Evolutionary conservation across 2,329 filamentous ascomycete genomes (phyloP).

Genomic region (Achaetomium macrosporum): DNA sequence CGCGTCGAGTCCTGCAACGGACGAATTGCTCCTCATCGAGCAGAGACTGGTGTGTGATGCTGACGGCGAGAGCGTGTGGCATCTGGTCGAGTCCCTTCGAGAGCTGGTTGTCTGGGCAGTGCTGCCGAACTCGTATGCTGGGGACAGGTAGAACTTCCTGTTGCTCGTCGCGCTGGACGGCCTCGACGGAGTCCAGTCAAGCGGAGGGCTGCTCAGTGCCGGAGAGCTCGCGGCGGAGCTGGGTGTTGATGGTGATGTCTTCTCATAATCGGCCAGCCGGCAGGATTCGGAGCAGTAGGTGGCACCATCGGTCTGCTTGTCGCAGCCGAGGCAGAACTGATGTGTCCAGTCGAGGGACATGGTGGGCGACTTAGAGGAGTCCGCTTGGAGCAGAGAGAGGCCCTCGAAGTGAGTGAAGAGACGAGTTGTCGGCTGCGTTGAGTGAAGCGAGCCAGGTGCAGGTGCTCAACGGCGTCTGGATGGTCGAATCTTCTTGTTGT

Average conservation of each 20-base stretch:
- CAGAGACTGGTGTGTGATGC: slow-evolving; percentile 80
- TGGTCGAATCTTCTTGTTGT: not conserved
- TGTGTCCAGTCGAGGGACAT: slow-evolving; percentile 70
- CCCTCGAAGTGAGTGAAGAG: not conserved
- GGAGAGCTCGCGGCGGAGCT: slow-evolving; percentile 56
- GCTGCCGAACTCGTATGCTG: slow-evolving; percentile 65
- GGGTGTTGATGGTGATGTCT: slow-evolving; percentile 49
- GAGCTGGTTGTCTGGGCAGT: slow-evolving; percentile 45
- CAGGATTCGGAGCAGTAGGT: slow-evolving; percentile 92
- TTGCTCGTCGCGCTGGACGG: slow-evolving; percentile 24
- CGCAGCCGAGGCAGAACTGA: slow-evolving; percentile 91
- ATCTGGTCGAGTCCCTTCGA: slow-evolving; percentile 14
- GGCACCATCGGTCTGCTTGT: slow-evolving; percentile 75
- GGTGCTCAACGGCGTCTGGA: not conserved
- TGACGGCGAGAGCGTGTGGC: slow-evolving; percentile 53
- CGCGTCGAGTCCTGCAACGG: slow-evolving; percentile 43
- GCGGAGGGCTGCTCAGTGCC: slow-evolving; percentile 44
- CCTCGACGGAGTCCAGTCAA: slow-evolving; percentile 40
- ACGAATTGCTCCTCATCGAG: slow-evolving; percentile 63
- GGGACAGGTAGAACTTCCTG: slow-evolving; percentile 60
- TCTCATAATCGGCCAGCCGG: slow-evolving; percentile 80
- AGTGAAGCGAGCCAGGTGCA: not conserved
- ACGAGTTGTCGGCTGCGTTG: not conserved
- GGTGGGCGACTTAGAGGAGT: slow-evolving; percentile 25
- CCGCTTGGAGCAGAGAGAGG: not conserved